These are phyloP conservation scores for Monosporozyma aquatica DNA, from an alignment of 805 yeast genomes.

Conservation along the genomic window DNA sequence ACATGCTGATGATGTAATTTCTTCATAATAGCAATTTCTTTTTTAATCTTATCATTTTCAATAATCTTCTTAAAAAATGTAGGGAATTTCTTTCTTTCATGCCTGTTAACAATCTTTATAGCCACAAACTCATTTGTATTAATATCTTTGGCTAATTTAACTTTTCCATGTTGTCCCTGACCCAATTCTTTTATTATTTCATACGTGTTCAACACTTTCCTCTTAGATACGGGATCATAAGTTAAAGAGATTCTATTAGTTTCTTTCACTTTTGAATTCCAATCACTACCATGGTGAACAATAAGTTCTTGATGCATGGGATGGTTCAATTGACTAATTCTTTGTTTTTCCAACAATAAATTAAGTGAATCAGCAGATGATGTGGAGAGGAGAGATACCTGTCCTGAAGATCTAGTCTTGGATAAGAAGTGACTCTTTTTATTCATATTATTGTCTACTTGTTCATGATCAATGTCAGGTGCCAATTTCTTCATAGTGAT, in stretches of 20 bases:
- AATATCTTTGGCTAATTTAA: slow-evolving; percentile 76
- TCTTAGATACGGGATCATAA: slow-evolving; percentile 78
- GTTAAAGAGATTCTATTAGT: slow-evolving; percentile 74
- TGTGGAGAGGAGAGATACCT: slow-evolving; percentile 6
- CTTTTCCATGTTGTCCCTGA: slow-evolving; percentile 97
- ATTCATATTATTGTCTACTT: neutral
- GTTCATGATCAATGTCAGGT: neutral
- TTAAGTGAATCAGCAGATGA: slow-evolving; percentile 28
- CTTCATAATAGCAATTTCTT: slow-evolving; percentile 91
- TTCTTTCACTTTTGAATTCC: slow-evolving; percentile 55
- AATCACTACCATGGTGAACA: neutral
- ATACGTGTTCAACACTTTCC: slow-evolving; percentile 80
- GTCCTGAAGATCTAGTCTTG: slow-evolving; percentile 7
- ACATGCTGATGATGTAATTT: slow-evolving; percentile 89
- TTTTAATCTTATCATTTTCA: slow-evolving; percentile 69
- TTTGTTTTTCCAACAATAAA: slow-evolving; percentile 34
- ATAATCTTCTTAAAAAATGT: slow-evolving; percentile 23
- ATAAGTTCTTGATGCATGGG: slow-evolving; percentile 32
- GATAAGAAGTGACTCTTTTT: neutral
- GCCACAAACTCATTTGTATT: slow-evolving; percentile 64
- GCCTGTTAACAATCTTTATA: slow-evolving; percentile 82
- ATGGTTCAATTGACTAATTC: slow-evolving; percentile 34
- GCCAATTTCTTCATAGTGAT: neutral
- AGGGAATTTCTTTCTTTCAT: slow-evolving; percentile 29
- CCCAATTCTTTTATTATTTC: slow-evolving; percentile 86